phyloP scores from a whole-genome alignment of 495 filamentous ascomycete genomes.

The Astrocystis sublimbata region DNA sequence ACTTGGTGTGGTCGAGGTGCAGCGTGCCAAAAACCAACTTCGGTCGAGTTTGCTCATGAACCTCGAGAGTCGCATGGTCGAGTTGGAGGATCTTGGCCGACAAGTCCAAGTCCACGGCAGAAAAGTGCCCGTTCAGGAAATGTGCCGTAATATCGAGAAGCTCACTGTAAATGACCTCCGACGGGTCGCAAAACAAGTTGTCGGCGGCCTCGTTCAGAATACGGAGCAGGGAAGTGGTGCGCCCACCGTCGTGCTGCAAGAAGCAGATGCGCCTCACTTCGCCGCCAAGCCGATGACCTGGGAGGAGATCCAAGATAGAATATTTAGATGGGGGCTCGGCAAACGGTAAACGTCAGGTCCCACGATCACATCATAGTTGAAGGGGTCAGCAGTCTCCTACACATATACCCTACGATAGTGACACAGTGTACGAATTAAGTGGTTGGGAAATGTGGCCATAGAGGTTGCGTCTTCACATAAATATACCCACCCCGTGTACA shows the following conservation, averaged over 20 bases:
- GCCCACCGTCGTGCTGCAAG: constrained; percentile 94
- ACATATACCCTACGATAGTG: constrained; percentile 1
- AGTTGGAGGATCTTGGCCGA: constrained; percentile 94
- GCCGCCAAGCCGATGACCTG: constrained; percentile 64
- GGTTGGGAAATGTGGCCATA: neutral
- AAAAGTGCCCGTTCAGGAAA: constrained; percentile 88
- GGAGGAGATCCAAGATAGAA: constrained; percentile 85
- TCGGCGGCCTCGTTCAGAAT: constrained; percentile 77
- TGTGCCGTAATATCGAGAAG: constrained; percentile 83
- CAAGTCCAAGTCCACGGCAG: constrained; percentile 94
- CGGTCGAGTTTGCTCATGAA: constrained; percentile 93
- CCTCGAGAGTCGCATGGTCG: constrained; percentile 94
- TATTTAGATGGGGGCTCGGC: constrained; percentile 81
- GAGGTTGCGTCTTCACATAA: constrained; percentile 10
- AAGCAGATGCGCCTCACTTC: constrained; percentile 61
- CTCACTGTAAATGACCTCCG: constrained; percentile 80
- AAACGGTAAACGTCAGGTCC: constrained; percentile 31
- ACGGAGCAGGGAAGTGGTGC: constrained; percentile 77
- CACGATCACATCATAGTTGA: neutral
- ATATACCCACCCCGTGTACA: constrained; percentile 2
- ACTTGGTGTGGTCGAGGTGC: constrained; percentile 77
- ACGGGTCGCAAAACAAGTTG: constrained; percentile 77
- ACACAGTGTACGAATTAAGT: constrained; percentile 2
- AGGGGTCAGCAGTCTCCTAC: neutral
- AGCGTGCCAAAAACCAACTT: constrained; percentile 97